Evolutionary conservation across 2,329 filamentous ascomycete genomes (phyloP).

Genomic region (Aspergillus hortae): DNA sequence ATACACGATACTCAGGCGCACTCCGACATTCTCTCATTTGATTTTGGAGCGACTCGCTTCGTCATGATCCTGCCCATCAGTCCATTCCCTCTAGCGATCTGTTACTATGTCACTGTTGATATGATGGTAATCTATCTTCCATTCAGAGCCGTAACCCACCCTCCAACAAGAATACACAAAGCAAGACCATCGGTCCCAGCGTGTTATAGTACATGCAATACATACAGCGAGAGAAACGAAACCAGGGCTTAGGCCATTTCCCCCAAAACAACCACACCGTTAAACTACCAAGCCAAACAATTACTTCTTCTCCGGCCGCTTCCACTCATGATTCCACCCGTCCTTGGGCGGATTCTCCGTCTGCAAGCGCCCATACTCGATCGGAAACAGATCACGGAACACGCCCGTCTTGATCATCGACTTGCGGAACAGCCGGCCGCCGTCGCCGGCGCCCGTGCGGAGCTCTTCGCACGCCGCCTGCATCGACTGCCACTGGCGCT

Average conservation of each 20-base stretch:
- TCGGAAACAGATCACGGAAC: slow-evolving; percentile 71
- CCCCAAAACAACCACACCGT: neutral
- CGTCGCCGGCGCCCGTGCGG: slow-evolving; percentile 49
- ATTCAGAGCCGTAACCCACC: neutral
- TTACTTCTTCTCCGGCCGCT: slow-evolving; percentile 46
- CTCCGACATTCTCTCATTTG: slow-evolving; percentile 7
- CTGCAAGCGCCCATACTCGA: slow-evolving; percentile 74
- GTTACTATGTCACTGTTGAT: neutral
- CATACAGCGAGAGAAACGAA: neutral
- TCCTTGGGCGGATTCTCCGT: slow-evolving; percentile 74
- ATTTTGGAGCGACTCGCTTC: neutral
- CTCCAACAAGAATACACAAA: neutral
- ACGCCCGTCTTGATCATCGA: slow-evolving; percentile 89
- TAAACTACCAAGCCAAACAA: slow-evolving; percentile 1
- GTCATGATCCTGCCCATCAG: neutral
- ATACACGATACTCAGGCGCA: slow-evolving; percentile 4
- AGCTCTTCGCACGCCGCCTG: slow-evolving; percentile 80
- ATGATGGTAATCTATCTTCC: neutral
- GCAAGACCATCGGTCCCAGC: neutral
- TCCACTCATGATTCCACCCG: slow-evolving; percentile 95
- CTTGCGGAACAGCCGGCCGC: slow-evolving; percentile 69
- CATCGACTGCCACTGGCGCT: slow-evolving; percentile 80
- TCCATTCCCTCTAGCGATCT: slow-evolving; percentile 10
- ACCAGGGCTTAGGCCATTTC: neutral
- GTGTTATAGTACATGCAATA: slow-evolving; percentile 2